These are phyloP conservation scores for Trichopus zeylanicus DNA, from an alignment of 116 monocot species.

Conservation along the genomic window DNA sequence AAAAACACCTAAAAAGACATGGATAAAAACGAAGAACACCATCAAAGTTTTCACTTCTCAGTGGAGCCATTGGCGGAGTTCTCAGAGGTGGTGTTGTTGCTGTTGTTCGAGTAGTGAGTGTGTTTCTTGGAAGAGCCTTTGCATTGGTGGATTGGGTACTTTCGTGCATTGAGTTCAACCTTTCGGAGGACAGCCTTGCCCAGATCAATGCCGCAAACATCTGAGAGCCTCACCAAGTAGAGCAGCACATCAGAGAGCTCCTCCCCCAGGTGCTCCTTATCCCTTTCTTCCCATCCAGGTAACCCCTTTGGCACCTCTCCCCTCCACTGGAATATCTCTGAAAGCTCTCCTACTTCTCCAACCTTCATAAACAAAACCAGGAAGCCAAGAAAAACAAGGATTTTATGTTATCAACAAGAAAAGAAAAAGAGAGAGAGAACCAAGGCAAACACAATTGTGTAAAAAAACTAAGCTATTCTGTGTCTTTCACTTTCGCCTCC, in stretches of 20 bases:
- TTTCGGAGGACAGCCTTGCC: constrained; percentile 26
- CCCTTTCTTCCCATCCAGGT: constrained; percentile 42
- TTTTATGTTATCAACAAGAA: no score
- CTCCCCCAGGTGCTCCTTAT: constrained; percentile 53
- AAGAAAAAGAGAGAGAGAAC: no score
- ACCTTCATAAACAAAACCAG: constrained; percentile 12
- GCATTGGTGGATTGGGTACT: constrained; percentile 28
- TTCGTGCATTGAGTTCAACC: constrained; percentile 23
- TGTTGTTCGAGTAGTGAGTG: not conserved
- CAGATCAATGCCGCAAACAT: constrained; percentile 34
- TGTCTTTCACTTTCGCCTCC: no score
- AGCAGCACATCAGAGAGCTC: constrained; percentile 62
- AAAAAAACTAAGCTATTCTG: no score
- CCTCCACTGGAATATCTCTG: constrained; percentile 50
- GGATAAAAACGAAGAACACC: not conserved
- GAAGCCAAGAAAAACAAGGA: not conserved
- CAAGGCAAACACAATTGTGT: not conserved
- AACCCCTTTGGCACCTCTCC: constrained; percentile 54
- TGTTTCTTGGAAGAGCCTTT: constrained; percentile 17
- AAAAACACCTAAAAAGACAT: not conserved
- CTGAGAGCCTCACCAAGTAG: constrained; percentile 32
- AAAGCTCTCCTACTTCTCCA: constrained; percentile 32
- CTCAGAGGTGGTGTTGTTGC: not conserved
- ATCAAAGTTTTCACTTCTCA: not conserved
- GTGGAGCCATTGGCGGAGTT: not conserved